Percentiles rank a stretch among this genome's conserved stretches.
phyloP scores from a whole-genome alignment of 2,329 filamentous ascomycete genomes.

The Rachicladosporium sp. region DNA sequence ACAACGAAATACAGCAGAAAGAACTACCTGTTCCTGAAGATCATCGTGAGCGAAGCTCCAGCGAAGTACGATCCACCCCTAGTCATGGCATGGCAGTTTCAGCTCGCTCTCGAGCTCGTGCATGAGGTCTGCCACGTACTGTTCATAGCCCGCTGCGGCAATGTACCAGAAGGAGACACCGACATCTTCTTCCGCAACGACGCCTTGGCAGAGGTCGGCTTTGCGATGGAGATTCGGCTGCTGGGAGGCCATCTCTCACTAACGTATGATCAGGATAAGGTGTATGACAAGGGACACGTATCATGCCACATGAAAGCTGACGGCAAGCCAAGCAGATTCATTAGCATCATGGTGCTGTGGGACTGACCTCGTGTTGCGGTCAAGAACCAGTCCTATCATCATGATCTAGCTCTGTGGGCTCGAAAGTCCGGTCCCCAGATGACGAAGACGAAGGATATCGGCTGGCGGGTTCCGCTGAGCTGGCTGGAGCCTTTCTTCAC shows the following conservation, averaged over 20 bases:
- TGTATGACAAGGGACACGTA: no score
- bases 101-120: slow-evolving; percentile 2
- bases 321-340: no score
- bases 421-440: neutral
- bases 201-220: neutral
- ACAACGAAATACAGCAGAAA: neutral
- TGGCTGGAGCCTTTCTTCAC: slow-evolving; percentile 1
- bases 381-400: neutral
- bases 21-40: neutral
- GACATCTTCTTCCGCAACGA: slow-evolving; percentile 1
- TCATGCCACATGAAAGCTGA: no score
- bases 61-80: neutral
- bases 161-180: neutral
- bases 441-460: neutral
- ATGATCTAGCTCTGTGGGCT: neutral
- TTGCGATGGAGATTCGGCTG: neutral
- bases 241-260: slow-evolving; percentile 1
- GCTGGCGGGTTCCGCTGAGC: slow-evolving; percentile 1
- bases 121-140: slow-evolving; percentile 4
- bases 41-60: neutral
- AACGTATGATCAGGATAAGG: no score
- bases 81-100: neutral
- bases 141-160: neutral
- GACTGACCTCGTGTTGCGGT: slow-evolving; percentile 1
- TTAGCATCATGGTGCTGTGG: slow-evolving; percentile 1